Percentiles rank a stretch among this genome's conserved stretches.
Evolutionary conservation across 2,329 filamentous ascomycete genomes (phyloP).

Genomic region (Coccinonectria pachysandricola): DNA sequence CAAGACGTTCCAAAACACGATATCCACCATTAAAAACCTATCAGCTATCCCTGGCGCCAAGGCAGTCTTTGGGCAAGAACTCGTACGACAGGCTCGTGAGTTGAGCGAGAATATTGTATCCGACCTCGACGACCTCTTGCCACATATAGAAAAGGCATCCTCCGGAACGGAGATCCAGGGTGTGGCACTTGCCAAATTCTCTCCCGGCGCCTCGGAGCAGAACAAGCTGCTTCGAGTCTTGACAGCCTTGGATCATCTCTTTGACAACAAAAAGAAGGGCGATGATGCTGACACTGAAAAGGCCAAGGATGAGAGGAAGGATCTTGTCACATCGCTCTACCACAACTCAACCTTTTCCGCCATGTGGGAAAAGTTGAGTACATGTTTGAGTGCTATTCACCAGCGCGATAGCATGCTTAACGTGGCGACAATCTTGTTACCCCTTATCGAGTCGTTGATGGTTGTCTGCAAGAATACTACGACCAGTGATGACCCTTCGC

Average conservation of each 20-base stretch:
- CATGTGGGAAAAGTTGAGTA: conserved; percentile 86
- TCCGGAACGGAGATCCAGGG: conserved; percentile 93
- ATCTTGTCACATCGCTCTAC: conserved; percentile 79
- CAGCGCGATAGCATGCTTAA: conserved; percentile 93
- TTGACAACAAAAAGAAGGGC: conserved; percentile 67
- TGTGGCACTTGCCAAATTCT: conserved; percentile 88
- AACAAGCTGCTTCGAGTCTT: conserved; percentile 88
- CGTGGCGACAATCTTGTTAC: conserved; percentile 88
- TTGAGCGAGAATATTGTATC: conserved; percentile 76
- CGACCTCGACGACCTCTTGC: conserved; percentile 75
- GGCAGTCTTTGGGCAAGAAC: conserved; percentile 81
- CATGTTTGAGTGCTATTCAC: conserved; percentile 78
- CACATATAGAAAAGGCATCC: conserved; percentile 76
- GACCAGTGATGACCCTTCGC: conserved; percentile 53
- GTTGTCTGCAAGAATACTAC: conserved; percentile 98
- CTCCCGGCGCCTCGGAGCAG: conserved; percentile 89
- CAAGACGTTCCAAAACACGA: conserved; percentile 94
- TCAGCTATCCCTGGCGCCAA: conserved; percentile 88
- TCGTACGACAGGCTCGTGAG: conserved; percentile 76
- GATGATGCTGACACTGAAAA: conserved; percentile 39
- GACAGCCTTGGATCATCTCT: conserved; percentile 90
- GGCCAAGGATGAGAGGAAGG: conserved; percentile 58
- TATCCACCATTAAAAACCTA: conserved; percentile 97
- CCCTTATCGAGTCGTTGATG: conserved; percentile 94
- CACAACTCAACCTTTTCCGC: conserved; percentile 82